Percentiles rank a stretch among this genome's conserved stretches.
phyloP scores from a whole-genome alignment of 169 alveolate species.

The Plasmodium relictum region DNA sequence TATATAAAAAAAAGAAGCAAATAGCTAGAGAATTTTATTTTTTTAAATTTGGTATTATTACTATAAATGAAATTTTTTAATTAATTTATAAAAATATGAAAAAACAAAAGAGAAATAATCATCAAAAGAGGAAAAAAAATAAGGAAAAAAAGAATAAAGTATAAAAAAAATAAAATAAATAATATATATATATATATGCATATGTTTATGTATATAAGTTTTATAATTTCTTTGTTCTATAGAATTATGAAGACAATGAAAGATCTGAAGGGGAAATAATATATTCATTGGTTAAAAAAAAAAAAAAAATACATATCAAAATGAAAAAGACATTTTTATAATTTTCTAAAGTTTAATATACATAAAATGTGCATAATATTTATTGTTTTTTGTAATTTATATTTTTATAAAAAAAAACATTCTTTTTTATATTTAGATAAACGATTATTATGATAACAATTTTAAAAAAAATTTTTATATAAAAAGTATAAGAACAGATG shows the following conservation, averaged over 20 bases:
- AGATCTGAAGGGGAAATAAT: not conserved
- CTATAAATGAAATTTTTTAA: too few species aligned
- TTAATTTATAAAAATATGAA: constrained; percentile 10
- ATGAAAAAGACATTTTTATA: not conserved
- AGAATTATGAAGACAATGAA: constrained; percentile 13
- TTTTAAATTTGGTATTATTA: too few species aligned
- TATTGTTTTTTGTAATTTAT: not conserved
- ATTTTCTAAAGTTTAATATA: not conserved
- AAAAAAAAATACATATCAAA: not conserved
- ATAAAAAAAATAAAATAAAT: not conserved
- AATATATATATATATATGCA: not conserved
- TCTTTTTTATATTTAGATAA: constrained; percentile 4
- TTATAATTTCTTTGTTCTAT: not conserved
- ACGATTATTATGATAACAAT: constrained; percentile 53
- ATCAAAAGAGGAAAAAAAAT: constrained; percentile 11
- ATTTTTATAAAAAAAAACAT: not conserved
- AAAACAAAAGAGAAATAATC: constrained; percentile 7
- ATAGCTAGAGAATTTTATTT: too few species aligned
- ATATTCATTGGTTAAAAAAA: constrained; percentile 27
- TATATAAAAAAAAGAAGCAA: too few species aligned
- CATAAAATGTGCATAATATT: not conserved
- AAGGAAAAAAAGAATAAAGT: constrained; percentile 29
- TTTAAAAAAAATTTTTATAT: constrained; percentile 64
- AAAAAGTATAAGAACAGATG: constrained; percentile 64
- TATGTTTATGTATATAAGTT: not conserved